These are phyloP conservation scores for Geotrichum siamense DNA, from an alignment of 1,139 yeast species.

Conservation along the genomic window DNA sequence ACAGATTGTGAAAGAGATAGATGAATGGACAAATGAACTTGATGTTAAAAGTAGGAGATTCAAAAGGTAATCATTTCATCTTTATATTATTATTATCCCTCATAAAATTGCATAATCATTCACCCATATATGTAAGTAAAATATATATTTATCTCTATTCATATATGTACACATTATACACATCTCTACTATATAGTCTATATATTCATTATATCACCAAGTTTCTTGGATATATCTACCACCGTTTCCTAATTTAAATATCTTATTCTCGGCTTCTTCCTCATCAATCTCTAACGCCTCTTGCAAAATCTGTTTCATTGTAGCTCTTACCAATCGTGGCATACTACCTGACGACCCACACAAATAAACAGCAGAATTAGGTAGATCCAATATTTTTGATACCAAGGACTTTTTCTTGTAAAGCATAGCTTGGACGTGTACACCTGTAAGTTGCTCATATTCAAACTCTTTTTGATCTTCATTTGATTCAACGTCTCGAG, in stretches of 20 bases:
- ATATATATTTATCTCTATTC: too few relatives aligned
- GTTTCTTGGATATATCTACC: slow-evolving; percentile 84
- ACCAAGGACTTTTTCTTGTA: slow-evolving; percentile 44
- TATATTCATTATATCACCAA: too few relatives aligned
- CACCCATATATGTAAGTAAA: too few relatives aligned
- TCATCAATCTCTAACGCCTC: slow-evolving; percentile 35
- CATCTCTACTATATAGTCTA: too few relatives aligned
- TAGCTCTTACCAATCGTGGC: slow-evolving; percentile 85
- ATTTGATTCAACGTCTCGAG: slow-evolving; percentile 8
- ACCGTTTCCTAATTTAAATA: slow-evolving; percentile 54
- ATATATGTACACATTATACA: too few relatives aligned
- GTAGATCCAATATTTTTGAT: slow-evolving; percentile 44
- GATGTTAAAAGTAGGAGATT: slow-evolving; percentile 37
- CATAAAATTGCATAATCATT: too few relatives aligned
- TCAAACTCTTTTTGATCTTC: not conserved
- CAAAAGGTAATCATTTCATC: slow-evolving; percentile 3
- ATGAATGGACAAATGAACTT: slow-evolving; percentile 52
- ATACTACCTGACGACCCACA: slow-evolving; percentile 94
- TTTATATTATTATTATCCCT: too few relatives aligned
- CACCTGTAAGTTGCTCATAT: slow-evolving; percentile 25
- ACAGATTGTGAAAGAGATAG: slow-evolving; percentile 47
- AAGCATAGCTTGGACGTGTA: slow-evolving; percentile 67
- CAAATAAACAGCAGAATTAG: slow-evolving; percentile 56
- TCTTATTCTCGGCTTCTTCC: slow-evolving; percentile 45
- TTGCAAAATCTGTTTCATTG: slow-evolving; percentile 54